Evolutionary conservation across 495 filamentous ascomycete genomes (phyloP).

Genomic region (Aspergillus affinis): DNA sequence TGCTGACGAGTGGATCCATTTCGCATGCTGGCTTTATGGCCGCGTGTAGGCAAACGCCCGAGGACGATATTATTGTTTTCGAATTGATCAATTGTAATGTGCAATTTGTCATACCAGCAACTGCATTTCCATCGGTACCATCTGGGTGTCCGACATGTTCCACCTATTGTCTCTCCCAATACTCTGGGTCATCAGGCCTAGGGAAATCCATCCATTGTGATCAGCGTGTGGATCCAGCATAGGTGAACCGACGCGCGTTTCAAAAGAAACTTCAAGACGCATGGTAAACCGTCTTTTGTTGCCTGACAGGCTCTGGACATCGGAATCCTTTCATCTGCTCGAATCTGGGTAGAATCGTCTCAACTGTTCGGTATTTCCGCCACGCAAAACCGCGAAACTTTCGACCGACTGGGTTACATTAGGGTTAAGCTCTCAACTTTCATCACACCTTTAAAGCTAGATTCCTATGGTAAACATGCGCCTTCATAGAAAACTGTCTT

Average conservation of each 20-base stretch:
- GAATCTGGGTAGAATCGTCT: slow-evolving; percentile 26
- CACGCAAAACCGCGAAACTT: slow-evolving; percentile 43
- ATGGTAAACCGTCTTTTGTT: slow-evolving; percentile 48
- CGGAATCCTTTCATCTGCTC: slow-evolving; percentile 37
- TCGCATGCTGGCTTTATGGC: slow-evolving; percentile 25
- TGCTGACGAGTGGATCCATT: slow-evolving; percentile 53
- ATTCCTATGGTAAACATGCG: neutral
- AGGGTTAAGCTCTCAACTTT: slow-evolving; percentile 43
- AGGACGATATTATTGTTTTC: slow-evolving; percentile 37
- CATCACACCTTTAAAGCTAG: slow-evolving; percentile 21
- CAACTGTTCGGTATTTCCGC: slow-evolving; percentile 36
- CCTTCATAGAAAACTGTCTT: neutral
- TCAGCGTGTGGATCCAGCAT: slow-evolving; percentile 47
- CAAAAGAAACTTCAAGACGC: slow-evolving; percentile 30
- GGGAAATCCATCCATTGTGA: slow-evolving; percentile 37
- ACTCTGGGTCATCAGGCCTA: slow-evolving; percentile 28
- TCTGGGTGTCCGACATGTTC: slow-evolving; percentile 35
- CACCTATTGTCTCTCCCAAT: slow-evolving; percentile 35
- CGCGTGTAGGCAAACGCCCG: slow-evolving; percentile 37
- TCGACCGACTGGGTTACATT: slow-evolving; percentile 35
- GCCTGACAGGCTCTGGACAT: slow-evolving; percentile 38
- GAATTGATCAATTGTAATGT: slow-evolving; percentile 19
- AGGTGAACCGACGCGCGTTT: slow-evolving; percentile 45
- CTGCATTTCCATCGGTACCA: neutral
- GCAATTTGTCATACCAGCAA: slow-evolving; percentile 5